phyloP scores from a whole-genome alignment of 1,284 basidiomycete species.

The Inonotus hispidus region DNA sequence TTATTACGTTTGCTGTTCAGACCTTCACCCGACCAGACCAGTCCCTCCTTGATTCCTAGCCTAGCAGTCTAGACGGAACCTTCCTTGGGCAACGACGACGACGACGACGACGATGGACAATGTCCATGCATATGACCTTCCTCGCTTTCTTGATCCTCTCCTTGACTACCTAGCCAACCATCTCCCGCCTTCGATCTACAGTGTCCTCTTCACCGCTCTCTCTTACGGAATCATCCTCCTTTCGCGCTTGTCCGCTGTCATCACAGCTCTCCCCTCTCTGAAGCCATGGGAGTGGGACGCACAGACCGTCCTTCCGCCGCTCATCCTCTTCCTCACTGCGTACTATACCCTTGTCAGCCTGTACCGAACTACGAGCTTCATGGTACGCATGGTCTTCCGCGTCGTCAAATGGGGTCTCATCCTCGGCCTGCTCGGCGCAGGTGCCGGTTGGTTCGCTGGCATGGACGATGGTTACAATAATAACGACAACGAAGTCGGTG shows the following conservation, averaged over 20 bases:
- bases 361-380: constrained; percentile 71
- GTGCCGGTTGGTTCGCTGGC: constrained; percentile 48
- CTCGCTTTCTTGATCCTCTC: constrained; percentile 42
- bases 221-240: constrained; percentile 48
- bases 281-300: constrained; percentile 57
- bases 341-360: constrained; percentile 69
- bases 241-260: constrained; percentile 43
- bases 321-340: constrained; percentile 63
- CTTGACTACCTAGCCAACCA: constrained; percentile 48
- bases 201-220: constrained; percentile 43
- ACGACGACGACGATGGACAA: constrained; percentile 22
- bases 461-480: constrained; percentile 26
- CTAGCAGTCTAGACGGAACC: too few species aligned
- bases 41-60: too few species aligned
- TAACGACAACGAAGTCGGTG: constrained; percentile 28
- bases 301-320: constrained; percentile 62
- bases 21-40: too few species aligned
- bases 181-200: constrained; percentile 53
- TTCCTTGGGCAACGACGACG: too few species aligned
- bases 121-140: constrained; percentile 28
- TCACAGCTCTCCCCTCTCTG: constrained; percentile 41
- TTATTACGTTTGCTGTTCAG: neutral
- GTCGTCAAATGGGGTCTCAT: constrained; percentile 72
- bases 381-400: constrained; percentile 58
- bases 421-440: constrained; percentile 44